Base-by-base conservation (phyloP, 2,329 filamentous ascomycete genomes). In the Xylaria sp. region DNA sequence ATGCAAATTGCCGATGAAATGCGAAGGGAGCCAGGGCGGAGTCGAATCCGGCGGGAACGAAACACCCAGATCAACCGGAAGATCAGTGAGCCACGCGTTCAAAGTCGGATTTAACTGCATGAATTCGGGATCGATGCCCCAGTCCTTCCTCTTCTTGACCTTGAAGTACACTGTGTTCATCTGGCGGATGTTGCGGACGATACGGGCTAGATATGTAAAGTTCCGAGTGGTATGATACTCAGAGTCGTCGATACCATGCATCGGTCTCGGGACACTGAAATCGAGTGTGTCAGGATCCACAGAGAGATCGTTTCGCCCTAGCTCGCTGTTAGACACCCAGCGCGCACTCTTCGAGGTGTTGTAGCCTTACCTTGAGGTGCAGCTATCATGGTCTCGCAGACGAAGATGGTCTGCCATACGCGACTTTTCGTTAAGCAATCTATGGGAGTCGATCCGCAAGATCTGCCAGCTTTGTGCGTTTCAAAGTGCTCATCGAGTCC, bases 341-440 rank as follows among this genome's bases (percentile, higher is more conserved):
- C n/a, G 24, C 19, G 8, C n/a, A 37, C 21, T 17, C 16, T 6
- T 2, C 9, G 7, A 21, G 4, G 21, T 37, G 13, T 7, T 42
- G 17, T 5, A 5, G 21, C n/a, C 57, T 45, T 76, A 91, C 92
- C 93, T 85, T 97, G 92, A 2, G 93, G 91, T 18, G 89, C 92
- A 51, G 93, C 93, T 63, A 97, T 87, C 90, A 97, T 96, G 39
- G 92, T 82, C 73, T 97, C 93, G 58, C 91, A 88, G 19, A 91
- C 79, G 68, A 96, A 89, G 8, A 96, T 82, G 1, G 87, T 88
- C 70, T 97, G 92, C 93, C 93, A 97, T 26, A 97, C 84, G 43
- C 93, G 83, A 16, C 87, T 95, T 67, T 92, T 92, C 21, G 92
- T 84, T 54, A 90, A 79, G 68, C 93, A 97, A 46, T 97, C 93